A percentile compares a stretch with the other conserved stretches of the same genome.
Conservation (phyloP, 2,329 filamentous ascomycete genomes). For the Pseudogymnoascus sp. region DNA sequence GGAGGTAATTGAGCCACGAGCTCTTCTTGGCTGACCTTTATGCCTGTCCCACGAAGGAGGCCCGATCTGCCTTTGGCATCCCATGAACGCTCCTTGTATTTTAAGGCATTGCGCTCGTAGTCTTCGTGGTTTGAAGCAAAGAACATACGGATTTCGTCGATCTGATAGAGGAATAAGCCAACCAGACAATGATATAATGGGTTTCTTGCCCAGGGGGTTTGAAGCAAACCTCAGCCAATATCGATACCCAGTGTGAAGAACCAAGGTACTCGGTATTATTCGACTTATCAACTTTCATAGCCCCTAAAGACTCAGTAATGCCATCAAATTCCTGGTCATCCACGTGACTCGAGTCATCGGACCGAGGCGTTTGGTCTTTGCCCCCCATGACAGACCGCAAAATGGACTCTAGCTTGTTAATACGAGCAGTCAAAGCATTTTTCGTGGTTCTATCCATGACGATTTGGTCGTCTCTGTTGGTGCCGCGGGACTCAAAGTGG, state of each 20-base stretch:
- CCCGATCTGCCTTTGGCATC: conserved; percentile 12
- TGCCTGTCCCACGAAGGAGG: conserved; percentile 14
- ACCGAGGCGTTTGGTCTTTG: background rate
- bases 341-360: background rate
- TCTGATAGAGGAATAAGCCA: conserved; percentile 13
- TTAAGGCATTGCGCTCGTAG: conserved; percentile 13
- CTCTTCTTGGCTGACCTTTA: conserved; percentile 13
- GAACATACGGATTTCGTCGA: conserved; percentile 15
- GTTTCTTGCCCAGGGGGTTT: background rate
- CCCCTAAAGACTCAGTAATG: conserved; percentile 14
- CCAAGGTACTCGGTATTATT: conserved; percentile 16
- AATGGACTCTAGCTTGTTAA: conserved; percentile 16
- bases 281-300: conserved; percentile 17
- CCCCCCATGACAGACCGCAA: conserved; percentile 15
- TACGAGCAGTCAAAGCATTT: conserved; percentile 14
- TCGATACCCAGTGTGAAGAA: conserved; percentile 17
- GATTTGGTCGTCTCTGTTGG: background rate
- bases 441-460: conserved; percentile 8
- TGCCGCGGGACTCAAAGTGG: conserved; percentile 10
- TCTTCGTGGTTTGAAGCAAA: conserved; percentile 13
- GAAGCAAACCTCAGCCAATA: conserved; percentile 16
- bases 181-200: background rate
- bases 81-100: conserved; percentile 6
- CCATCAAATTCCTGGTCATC: conserved; percentile 10
- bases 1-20: conserved; percentile 14